Evolutionary conservation across 768 basidiomycete genomes (phyloP).

Genomic region (Tylopilus sp.): DNA sequence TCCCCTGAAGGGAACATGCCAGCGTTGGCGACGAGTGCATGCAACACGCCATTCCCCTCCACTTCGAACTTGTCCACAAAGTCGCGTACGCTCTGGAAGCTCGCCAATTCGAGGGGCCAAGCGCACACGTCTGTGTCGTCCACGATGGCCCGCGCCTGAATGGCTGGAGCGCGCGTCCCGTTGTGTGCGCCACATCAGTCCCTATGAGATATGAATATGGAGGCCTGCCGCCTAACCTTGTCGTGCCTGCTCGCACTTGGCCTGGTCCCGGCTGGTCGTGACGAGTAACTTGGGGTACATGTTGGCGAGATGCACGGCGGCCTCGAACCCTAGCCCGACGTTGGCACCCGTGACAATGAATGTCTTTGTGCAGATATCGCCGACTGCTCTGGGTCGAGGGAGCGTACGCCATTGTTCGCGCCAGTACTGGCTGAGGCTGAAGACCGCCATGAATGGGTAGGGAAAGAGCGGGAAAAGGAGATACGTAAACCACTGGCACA

Average conservation of each 20-base stretch:
- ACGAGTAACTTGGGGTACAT: constrained; percentile 32
- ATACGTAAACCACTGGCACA: too few species aligned
- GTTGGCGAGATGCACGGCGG: constrained; percentile 29
- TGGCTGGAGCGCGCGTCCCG: constrained; percentile 9
- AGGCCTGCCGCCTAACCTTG: constrained; percentile 12
- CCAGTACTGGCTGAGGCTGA: constrained; percentile 12
- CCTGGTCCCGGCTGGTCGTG: constrained; percentile 31
- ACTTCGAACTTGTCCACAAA: constrained; percentile 31
- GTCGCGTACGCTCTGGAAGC: constrained; percentile 29
- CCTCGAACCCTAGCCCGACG: constrained; percentile 34
- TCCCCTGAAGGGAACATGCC: constrained; percentile 7
- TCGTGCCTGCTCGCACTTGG: constrained; percentile 23
- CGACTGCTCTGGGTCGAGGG: constrained; percentile 13
- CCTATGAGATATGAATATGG: background rate
- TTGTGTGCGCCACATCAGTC: background rate
- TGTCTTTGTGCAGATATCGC: constrained; percentile 43
- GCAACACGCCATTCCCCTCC: constrained; percentile 21
- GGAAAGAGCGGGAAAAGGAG: too few species aligned
- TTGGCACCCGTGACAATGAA: constrained; percentile 53
- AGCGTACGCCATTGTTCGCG: constrained; percentile 23
- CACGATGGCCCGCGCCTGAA: constrained; percentile 13
- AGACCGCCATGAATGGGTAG: constrained; percentile 10
- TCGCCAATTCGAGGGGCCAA: constrained; percentile 35
- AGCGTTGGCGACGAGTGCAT: constrained; percentile 33
- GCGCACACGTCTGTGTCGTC: constrained; percentile 14